Evolutionary conservation across 495 filamentous ascomycete species (phyloP).

Genomic region (Zalerion maritima): DNA sequence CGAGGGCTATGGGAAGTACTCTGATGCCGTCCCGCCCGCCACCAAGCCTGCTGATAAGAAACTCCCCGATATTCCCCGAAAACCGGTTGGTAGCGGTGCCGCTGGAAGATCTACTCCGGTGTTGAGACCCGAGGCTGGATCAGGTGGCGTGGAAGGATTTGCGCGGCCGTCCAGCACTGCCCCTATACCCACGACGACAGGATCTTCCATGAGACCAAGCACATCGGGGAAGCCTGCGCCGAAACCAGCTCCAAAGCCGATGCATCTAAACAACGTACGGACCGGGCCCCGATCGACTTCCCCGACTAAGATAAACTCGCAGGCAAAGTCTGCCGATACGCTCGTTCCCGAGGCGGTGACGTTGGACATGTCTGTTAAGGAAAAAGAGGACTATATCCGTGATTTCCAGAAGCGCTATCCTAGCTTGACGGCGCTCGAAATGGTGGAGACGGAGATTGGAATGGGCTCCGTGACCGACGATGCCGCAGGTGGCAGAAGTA

Average conservation of each 20-base stretch:
- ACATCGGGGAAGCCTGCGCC: conserved; percentile 13
- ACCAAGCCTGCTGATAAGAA: conserved; percentile 12
- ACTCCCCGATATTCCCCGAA: conserved; percentile 9
- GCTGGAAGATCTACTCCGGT: too few relatives aligned
- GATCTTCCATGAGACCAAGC: conserved; percentile 1
- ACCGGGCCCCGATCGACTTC: conserved; percentile 16
- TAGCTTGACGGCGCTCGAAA: conserved; percentile 64
- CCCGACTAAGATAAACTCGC: conserved; percentile 15
- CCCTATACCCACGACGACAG: conserved; percentile 2
- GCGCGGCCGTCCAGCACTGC: conserved; percentile 1
- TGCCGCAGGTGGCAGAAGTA: too few relatives aligned
- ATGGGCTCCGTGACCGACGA: too few relatives aligned
- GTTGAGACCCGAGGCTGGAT: too few relatives aligned
- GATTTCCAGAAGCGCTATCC: conserved; percentile 75
- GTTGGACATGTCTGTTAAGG: conserved; percentile 30
- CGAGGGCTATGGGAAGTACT: conserved; percentile 76
- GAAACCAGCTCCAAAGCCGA: conserved; percentile 34
- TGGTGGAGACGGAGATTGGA: conserved; percentile 62
- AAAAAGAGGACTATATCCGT: conserved; percentile 38
- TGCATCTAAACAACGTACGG: conserved; percentile 33
- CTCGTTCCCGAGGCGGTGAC: too few relatives aligned
- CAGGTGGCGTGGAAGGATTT: too few relatives aligned
- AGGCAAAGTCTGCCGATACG: conserved; percentile 27
- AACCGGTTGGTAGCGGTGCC: too few relatives aligned
- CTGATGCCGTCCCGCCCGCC: conserved; percentile 30